phyloP scores from a whole-genome alignment of 2,329 filamentous ascomycete species.

The Akanthomyces uredinophilus region DNA sequence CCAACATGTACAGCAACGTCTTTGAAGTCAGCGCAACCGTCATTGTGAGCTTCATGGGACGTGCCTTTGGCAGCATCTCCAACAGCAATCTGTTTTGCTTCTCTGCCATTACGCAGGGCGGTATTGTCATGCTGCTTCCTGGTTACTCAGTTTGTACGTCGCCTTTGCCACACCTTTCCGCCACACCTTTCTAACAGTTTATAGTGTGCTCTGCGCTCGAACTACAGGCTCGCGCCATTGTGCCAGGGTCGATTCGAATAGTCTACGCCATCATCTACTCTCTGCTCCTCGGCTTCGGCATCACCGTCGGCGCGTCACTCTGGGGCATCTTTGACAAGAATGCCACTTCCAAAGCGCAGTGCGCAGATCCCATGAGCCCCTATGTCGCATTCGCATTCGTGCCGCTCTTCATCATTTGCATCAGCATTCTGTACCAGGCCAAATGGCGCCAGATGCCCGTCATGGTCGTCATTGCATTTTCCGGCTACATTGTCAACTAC shows the following conservation, averaged over 20 bases:
- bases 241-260: constrained; percentile 67
- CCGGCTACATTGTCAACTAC: constrained; percentile 72
- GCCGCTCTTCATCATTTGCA: constrained; percentile 64
- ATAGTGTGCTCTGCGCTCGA: constrained; percentile 49
- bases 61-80: constrained; percentile 57
- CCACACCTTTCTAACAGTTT: background rate
- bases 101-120: constrained; percentile 58
- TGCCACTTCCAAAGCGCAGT: constrained; percentile 41
- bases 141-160: constrained; percentile 55
- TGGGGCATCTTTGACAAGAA: constrained; percentile 56
- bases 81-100: constrained; percentile 54
- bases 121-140: constrained; percentile 61
- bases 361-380: constrained; percentile 38
- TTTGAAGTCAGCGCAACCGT: constrained; percentile 60
- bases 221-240: constrained; percentile 62
- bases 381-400: constrained; percentile 64
- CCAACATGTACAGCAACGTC: constrained; percentile 62
- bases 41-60: constrained; percentile 56
- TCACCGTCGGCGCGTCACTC: constrained; percentile 60
- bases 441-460: constrained; percentile 76
- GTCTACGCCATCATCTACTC: constrained; percentile 72
- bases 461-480: constrained; percentile 68
- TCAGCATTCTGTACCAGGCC: constrained; percentile 73
- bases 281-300: constrained; percentile 66
- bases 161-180: background rate